Evolutionary conservation across 1,284 basidiomycete species (phyloP), one percentile per base, ranked within the genome.

Genomic region (Anthracocystis panici-leucophaei): DNA sequence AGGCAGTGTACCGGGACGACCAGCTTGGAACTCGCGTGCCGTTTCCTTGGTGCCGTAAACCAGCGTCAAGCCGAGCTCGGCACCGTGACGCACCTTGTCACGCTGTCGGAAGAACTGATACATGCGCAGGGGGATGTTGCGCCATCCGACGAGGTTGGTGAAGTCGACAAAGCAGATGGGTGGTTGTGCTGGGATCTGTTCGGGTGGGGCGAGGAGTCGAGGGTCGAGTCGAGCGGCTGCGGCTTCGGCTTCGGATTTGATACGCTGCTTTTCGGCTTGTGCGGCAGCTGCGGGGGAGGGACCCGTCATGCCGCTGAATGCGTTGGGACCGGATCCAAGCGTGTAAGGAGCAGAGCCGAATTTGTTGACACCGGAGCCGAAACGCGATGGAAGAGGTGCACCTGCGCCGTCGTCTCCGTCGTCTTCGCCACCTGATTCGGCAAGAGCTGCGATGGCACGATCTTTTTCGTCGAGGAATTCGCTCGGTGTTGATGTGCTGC

Each of bases 51-150:
- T 63, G 23, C 88, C 88, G 83, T 89, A 88, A 67, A 96, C 89
- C 59, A 98, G 88, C 27, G 88, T 88, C 81, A 93, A 91, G 0
- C 91, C 95, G 10, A 92, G 91, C 76, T 97, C 91, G 18, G 92
- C 92, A 42, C 95, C 95, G 20, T 89, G 86, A 5, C 87, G 89
- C 8, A 93, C 93, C 77, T 92, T 90, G 58, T 90, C 87, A n/a
- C 94, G 91, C 83, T 93, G 91, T 82, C 94, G 95, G 88, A 97
- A 98, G 86, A 94, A 96, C 78, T 92, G 92, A 88, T 90, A 91
- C 60, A 97, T 90, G 91, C 97, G 95, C 74, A 90, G 86, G 5
- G 95, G 95, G 68, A 97, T 91, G 82, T 94, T 93, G 42, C 88
- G 89, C 86, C 97, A 90, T 16, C 96, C 95, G 61, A 97, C 89